A percentile compares a stretch with the other conserved stretches of the same genome.
Evolutionary conservation across 192 early-diverging fungal species (phyloP).

Genomic region (Backusella psychrophila): DNA sequence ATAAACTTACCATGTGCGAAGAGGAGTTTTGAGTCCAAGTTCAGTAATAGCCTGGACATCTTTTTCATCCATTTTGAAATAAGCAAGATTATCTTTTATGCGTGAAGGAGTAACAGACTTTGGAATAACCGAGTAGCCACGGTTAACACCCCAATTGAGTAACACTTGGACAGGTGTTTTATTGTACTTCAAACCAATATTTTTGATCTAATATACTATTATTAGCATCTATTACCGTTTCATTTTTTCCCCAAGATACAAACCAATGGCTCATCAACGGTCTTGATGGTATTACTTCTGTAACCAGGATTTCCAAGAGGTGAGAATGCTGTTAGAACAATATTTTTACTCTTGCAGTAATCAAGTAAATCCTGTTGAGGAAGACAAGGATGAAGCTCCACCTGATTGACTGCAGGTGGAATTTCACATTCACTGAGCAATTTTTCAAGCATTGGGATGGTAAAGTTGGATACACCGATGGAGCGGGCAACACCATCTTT

Average conservation of each 20-base stretch:
- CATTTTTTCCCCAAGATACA: background rate
- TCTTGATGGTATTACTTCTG: constrained; percentile 5
- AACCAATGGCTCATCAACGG: constrained; percentile 11
- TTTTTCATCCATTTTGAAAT: constrained; percentile 34
- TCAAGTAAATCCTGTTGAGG: constrained; percentile 57
- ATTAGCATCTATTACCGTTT: background rate
- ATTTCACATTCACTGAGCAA: constrained; percentile 61
- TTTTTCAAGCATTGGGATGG: constrained; percentile 51
- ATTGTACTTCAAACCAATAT: constrained; percentile 43
- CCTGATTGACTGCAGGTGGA: constrained; percentile 71
- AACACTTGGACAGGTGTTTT: constrained; percentile 53
- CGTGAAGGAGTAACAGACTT: constrained; percentile 58
- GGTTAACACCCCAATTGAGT: constrained; percentile 55
- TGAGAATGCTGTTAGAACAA: constrained; percentile 69
- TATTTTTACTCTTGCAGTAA: constrained; percentile 57
- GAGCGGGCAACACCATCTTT: constrained; percentile 56
- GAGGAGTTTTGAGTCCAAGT: constrained; percentile 16
- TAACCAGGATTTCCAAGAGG: constrained; percentile 57
- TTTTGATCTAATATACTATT: constrained; percentile 30
- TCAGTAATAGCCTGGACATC: constrained; percentile 25
- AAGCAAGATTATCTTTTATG: constrained; percentile 54
- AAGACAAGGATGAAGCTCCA: constrained; percentile 52
- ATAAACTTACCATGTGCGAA: constrained; percentile 12
- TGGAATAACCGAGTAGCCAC: constrained; percentile 58
- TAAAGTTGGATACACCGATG: constrained; percentile 82